Percentiles rank a stretch among this genome's conserved stretches.
Evolutionary conservation across 2,329 filamentous ascomycete genomes (phyloP).

Genomic region (Phyllosticta paracitricarpa): DNA sequence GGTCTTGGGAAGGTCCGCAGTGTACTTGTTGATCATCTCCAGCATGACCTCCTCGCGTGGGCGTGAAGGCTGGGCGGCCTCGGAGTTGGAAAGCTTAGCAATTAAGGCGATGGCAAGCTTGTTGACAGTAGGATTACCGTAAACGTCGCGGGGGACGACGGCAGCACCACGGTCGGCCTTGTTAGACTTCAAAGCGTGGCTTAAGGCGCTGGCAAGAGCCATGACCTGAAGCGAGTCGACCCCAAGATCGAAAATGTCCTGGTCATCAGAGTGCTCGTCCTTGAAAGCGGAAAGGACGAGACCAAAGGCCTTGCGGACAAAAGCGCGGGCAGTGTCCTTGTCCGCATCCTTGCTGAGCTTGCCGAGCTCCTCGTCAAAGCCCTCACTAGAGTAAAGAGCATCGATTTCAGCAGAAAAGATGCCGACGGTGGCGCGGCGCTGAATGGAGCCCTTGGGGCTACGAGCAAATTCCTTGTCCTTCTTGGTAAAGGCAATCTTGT

Average conservation of each 20-base stretch:
- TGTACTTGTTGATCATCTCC: conserved; percentile 22
- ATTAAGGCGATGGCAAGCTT: conserved; percentile 15
- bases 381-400: conserved; percentile 28
- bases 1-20: conserved; percentile 12
- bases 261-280: conserved; percentile 14
- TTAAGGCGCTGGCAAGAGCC: conserved; percentile 15
- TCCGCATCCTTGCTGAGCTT: conserved; percentile 1
- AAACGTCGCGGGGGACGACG: conserved; percentile 22
- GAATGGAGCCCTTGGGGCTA: conserved; percentile 39
- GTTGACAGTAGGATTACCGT: conserved; percentile 21
- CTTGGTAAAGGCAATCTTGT: conserved; percentile 33
- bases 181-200: conserved; percentile 12
- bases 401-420: conserved; percentile 39
- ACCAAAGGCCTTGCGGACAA: conserved; percentile 13
- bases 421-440: conserved; percentile 30
- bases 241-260: conserved; percentile 24
- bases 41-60: conserved; percentile 17
- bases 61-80: neutral
- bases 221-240: conserved; percentile 26
- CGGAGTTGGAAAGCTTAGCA: conserved; percentile 10
- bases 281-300: conserved; percentile 9
- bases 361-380: conserved; percentile 8
- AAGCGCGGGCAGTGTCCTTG: conserved; percentile 9
- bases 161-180: conserved; percentile 11
- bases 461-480: conserved; percentile 34